Base-by-base conservation (phyloP, 2,329 filamentous ascomycete species). In the Didymella exigua region DNA sequence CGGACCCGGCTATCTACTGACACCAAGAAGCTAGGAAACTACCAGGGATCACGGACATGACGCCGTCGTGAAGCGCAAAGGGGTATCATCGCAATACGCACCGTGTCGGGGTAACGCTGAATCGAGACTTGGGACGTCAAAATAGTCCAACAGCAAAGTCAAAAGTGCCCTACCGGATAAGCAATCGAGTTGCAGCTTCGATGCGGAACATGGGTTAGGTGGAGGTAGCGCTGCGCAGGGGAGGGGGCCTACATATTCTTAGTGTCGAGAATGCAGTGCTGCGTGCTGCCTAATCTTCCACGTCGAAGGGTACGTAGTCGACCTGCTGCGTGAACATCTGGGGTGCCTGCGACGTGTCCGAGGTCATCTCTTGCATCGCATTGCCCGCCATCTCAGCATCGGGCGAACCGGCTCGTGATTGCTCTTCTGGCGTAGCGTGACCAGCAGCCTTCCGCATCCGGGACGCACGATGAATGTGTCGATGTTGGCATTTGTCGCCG, bases 401-500 rank as follows among this genome's bases (percentile, higher is more conserved):
- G 16, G 55, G 48, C 8, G 63, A 46, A 11, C 37, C 46, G 11
- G 55, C 47, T 21, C 59, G 50, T 8, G 42, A 53, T 30, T 9
- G 37, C 9, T 29, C 53, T 34, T 61, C 53, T 18, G 65, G 60
- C 11, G 65, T 61, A 16, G 62, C 56, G 26, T 43, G 58, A 38
- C 56, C 60, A 13, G 40, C 49, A 26, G 58, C 33, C 38, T 65
- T 62, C 31, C 66, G 66, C 62, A 71, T 66, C 13, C 68, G 62
- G 46, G 63, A 62, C 11, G 69, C 70, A 38, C 67, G 66, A 27
- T 95, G 90, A 73, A 93, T 86, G 78, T 99, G 95, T 56, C 87
- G 89, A 49, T 96, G 84, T 73, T 89, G 89, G 81, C 93, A 98
- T 63, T 88, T 87, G 76, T 88, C 56, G 86, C 73, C 84, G 86